Evolutionary conservation across 2,329 filamentous ascomycete genomes (phyloP).

Genomic region (Diplodia mutila): DNA sequence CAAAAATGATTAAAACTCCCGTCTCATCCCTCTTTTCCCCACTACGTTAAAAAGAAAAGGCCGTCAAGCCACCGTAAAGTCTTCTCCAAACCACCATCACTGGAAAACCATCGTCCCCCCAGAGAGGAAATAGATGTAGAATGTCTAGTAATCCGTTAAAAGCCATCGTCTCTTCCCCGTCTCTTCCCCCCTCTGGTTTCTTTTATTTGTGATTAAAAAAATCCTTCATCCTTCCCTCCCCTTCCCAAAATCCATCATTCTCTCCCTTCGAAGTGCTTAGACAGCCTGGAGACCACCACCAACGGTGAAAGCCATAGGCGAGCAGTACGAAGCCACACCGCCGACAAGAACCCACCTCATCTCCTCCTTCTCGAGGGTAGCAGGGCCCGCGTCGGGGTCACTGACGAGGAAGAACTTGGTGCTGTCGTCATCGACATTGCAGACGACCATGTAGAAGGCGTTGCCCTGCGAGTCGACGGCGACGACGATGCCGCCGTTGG

Average conservation of each 20-base stretch:
- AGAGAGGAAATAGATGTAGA: not conserved
- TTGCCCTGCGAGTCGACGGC: slow-evolving; percentile 4
- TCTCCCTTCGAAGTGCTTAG: not conserved
- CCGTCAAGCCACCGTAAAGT: not conserved
- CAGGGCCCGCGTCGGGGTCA: not conserved
- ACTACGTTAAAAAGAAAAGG: not conserved
- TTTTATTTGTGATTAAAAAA: no score
- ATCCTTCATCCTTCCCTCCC: no score
- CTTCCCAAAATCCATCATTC: no score
- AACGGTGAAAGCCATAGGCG: not conserved
- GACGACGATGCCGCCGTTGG: slow-evolving; percentile 1
- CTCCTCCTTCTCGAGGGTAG: not conserved
- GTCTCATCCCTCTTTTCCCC: not conserved
- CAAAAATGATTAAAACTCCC: not conserved
- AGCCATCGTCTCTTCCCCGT: not conserved
- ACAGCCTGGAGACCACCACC: not conserved
- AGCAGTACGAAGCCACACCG: not conserved
- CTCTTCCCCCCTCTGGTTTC: not conserved
- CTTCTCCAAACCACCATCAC: no score
- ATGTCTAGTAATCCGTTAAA: not conserved
- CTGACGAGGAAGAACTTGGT: slow-evolving; percentile 1
- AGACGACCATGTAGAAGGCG: slow-evolving; percentile 6
- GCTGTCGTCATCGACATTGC: not conserved
- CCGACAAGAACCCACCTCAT: slow-evolving; percentile 1
- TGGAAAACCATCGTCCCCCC: not conserved